Conservation (phyloP, 2,329 filamentous ascomycete genomes). For the Tolypocladium tundrense region DNA sequence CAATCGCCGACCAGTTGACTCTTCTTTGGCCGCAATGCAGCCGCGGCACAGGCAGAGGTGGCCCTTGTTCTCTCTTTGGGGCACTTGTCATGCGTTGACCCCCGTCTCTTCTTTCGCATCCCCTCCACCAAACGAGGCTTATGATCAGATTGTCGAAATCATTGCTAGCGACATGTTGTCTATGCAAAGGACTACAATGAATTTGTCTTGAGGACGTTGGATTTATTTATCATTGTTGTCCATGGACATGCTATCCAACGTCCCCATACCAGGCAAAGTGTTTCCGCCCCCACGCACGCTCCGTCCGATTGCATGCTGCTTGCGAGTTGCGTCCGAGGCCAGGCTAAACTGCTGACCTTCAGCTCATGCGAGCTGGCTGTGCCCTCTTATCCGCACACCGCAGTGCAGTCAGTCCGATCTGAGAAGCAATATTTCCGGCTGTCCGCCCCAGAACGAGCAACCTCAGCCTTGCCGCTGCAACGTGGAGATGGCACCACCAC, state of each 20-base stretch:
- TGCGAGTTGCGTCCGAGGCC: neutral
- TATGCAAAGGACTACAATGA: neutral
- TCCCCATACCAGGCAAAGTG: neutral
- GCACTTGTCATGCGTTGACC: neutral
- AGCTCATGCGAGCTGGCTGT: conserved; percentile 1
- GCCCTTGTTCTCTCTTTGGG: neutral
- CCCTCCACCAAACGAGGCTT: no score
- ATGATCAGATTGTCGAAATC: no score
- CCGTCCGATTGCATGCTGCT: neutral
- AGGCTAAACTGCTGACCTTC: neutral
- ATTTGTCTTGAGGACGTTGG: neutral
- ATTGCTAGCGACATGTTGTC: neutral
- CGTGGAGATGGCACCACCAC: neutral
- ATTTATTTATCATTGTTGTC: neutral
- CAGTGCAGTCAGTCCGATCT: neutral
- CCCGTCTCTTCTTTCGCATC: neutral
- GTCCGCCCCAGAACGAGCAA: neutral
- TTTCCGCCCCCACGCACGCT: neutral
- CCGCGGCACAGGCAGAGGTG: neutral
- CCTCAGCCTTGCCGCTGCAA: neutral
- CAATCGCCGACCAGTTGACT: neutral
- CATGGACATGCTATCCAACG: neutral
- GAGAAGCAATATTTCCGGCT: neutral
- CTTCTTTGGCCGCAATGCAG: neutral
- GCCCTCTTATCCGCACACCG: neutral